Conservation (phyloP, 2,329 filamentous ascomycete species). For the Fusarium brevicatenulatum region DNA sequence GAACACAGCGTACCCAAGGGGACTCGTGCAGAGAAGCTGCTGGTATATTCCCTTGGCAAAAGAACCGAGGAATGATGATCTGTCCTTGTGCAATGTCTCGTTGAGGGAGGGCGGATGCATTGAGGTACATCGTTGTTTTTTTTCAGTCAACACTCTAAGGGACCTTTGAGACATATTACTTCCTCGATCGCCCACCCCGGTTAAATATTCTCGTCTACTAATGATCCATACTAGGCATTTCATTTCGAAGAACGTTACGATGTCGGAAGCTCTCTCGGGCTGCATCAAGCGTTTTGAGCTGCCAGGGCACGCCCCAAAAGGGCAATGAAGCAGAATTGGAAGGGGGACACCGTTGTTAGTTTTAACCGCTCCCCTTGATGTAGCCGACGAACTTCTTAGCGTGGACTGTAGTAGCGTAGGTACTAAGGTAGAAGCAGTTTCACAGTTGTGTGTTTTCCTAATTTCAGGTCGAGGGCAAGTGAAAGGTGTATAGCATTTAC, state of each 20-base stretch:
- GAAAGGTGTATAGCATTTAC: not conserved
- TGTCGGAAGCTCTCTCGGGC: not conserved
- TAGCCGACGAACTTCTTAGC: not conserved
- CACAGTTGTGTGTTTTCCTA: not conserved
- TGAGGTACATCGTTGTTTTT: slow-evolving; percentile 8
- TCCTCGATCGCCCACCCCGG: not conserved
- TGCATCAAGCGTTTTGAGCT: not conserved
- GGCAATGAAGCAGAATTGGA: slow-evolving; percentile 31
- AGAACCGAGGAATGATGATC: not conserved
- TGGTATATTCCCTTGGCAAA: not conserved
- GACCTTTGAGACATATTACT: slow-evolving; percentile 1
- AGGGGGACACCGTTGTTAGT: not conserved
- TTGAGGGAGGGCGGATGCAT: slow-evolving; percentile 27
- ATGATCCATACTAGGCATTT: not conserved
- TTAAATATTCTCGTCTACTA: not conserved
- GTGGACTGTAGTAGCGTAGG: not conserved
- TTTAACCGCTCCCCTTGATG: not conserved
- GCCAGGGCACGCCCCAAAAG: slow-evolving; percentile 6
- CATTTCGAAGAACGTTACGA: not conserved
- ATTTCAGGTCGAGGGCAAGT: not conserved
- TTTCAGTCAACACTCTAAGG: not conserved
- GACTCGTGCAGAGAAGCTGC: not conserved
- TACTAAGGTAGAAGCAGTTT: not conserved
- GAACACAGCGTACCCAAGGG: not conserved
- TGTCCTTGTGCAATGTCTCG: slow-evolving; percentile 1